Conservation (phyloP, 345 rosid genomes). For the Euclidium syriacum region DNA sequence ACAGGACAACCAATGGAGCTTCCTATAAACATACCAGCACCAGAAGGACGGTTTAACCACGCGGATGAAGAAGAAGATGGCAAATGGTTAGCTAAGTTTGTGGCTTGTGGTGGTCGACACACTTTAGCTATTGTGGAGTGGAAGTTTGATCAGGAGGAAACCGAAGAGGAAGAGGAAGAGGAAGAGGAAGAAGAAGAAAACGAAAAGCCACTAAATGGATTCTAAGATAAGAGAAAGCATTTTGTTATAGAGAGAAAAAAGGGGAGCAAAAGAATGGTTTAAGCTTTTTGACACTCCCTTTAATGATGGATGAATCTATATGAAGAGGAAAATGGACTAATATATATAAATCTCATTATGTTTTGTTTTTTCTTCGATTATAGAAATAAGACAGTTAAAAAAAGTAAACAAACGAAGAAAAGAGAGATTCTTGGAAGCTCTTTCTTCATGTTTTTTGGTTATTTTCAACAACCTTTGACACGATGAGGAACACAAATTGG, state of each 20-base stretch:
- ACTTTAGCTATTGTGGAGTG: conserved; percentile 83
- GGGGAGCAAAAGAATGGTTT: conserved; percentile 9
- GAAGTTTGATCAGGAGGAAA: conserved; percentile 34
- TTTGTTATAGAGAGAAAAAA: conserved; percentile 21
- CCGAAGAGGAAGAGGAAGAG: conserved; percentile 9
- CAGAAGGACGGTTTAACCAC: conserved; percentile 28
- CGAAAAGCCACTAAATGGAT: background rate
- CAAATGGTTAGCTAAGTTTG: conserved; percentile 66
- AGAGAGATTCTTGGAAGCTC: conserved; percentile 5
- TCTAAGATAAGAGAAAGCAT: background rate
- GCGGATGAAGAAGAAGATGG: conserved; percentile 51
- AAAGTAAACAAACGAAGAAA: background rate
- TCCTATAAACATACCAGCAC: conserved; percentile 57
- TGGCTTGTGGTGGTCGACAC: conserved; percentile 95
- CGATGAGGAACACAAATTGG: conserved; percentile 38
- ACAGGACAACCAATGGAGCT: conserved; percentile 94
- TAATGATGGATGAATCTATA: conserved; percentile 11
- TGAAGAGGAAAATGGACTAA: conserved; percentile 11
- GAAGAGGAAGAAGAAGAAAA: background rate
- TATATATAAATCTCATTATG: background rate
- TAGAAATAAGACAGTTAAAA: background rate
- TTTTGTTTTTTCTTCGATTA: conserved; percentile 4
- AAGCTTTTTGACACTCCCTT: conserved; percentile 20
- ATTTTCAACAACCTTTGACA: conserved; percentile 32
- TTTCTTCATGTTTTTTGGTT: conserved; percentile 5